Conservation (phyloP, 495 filamentous ascomycete genomes). For the Niebla homalea region DNA sequence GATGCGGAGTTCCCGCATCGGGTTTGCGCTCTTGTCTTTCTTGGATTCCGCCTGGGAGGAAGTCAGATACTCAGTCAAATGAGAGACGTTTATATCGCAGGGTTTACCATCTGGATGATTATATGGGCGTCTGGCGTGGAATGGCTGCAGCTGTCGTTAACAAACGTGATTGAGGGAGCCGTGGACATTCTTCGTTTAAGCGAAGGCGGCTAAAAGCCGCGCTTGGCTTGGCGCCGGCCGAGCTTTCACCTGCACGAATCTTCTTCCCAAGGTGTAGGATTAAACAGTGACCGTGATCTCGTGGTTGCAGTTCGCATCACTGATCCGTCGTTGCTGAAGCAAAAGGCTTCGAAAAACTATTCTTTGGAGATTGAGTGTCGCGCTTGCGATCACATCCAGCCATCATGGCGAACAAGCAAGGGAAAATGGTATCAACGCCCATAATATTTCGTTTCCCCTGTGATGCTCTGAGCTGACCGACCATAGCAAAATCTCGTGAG, state of each 20-base stretch:
- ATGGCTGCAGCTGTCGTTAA: not conserved
- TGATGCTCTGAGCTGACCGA: conserved; percentile 43
- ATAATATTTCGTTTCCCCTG: conserved; percentile 16
- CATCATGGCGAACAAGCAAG: conserved; percentile 89
- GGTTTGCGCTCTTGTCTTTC: conserved; percentile 78
- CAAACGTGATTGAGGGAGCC: not conserved
- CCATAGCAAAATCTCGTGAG: conserved; percentile 91
- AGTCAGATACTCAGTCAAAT: not conserved
- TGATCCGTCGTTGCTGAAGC: conserved; percentile 3
- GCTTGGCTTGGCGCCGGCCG: not conserved
- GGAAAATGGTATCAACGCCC: conserved; percentile 81
- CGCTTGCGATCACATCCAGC: conserved; percentile 46
- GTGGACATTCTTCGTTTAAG: not conserved
- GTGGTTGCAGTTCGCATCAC: not conserved
- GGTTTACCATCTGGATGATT: not conserved
- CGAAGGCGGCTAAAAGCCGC: not conserved
- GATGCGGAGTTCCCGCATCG: conserved; percentile 99
- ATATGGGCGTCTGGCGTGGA: not conserved
- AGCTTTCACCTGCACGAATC: too few relatives aligned
- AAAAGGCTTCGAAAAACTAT: conserved; percentile 23
- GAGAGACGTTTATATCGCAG: not conserved
- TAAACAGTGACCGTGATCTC: too few relatives aligned
- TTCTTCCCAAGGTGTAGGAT: too few relatives aligned
- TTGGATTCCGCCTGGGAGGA: conserved; percentile 32
- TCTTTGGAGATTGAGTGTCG: conserved; percentile 53